Percentiles rank a stretch among this genome's conserved stretches.
phyloP scores from a whole-genome alignment of 164 flowering plant species.

The Warburgia ugandensis region DNA sequence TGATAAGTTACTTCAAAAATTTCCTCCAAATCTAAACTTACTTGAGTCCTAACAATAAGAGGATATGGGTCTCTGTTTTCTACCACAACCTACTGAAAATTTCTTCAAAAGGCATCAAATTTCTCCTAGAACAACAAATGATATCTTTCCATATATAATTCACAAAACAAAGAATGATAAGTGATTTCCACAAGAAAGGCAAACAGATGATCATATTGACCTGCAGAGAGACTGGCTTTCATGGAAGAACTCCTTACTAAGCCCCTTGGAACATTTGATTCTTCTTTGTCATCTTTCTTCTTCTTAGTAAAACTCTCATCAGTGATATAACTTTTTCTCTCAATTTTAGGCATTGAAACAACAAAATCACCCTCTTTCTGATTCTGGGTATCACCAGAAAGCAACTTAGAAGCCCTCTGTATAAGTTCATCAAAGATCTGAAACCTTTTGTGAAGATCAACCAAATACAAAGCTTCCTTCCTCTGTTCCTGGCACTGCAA shows the following conservation, averaged over 20 bases:
- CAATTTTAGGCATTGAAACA: slow-evolving; percentile 22
- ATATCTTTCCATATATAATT: background rate
- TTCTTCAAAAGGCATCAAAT: background rate
- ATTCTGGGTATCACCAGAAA: slow-evolving; percentile 33
- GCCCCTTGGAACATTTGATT: slow-evolving; percentile 17
- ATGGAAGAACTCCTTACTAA: slow-evolving; percentile 25
- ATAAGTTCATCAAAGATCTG: slow-evolving; percentile 44
- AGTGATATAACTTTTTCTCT: slow-evolving; percentile 8
- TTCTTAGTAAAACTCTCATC: slow-evolving; percentile 30
- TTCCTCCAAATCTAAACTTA: too few relatives aligned
- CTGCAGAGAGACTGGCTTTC: slow-evolving; percentile 24
- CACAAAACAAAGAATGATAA: background rate
- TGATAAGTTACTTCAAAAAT: too few relatives aligned
- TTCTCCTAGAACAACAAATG: background rate
- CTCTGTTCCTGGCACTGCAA: slow-evolving; percentile 47
- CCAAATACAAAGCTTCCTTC: slow-evolving; percentile 38
- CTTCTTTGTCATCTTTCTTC: slow-evolving; percentile 16
- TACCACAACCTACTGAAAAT: background rate
- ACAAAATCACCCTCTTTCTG: slow-evolving; percentile 15
- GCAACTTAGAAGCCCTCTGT: slow-evolving; percentile 44
- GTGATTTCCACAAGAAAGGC: too few relatives aligned
- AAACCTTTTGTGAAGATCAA: slow-evolving; percentile 35
- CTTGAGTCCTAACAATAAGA: too few relatives aligned
- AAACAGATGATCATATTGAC: slow-evolving; percentile 13
- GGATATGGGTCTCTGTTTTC: slow-evolving; percentile 1